Evolutionary conservation across 2,329 filamentous ascomycete species (phyloP).

Genomic region (Claviceps sp.): DNA sequence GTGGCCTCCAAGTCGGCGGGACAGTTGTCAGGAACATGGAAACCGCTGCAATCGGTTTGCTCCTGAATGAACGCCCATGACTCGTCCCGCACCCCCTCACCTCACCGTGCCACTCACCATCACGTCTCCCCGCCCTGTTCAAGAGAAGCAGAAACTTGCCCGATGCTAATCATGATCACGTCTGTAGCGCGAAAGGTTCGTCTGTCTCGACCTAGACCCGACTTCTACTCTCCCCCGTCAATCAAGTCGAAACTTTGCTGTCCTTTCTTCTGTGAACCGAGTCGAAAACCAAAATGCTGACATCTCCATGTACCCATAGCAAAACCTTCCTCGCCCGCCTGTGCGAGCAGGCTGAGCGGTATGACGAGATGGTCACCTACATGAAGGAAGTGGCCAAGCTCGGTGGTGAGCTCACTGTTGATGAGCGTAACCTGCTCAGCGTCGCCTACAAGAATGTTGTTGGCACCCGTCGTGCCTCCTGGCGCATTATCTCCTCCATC

Average conservation of each 20-base stretch:
- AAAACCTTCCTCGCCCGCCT: slow-evolving; percentile 99
- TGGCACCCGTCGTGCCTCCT: slow-evolving; percentile 93
- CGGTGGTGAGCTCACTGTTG: slow-evolving; percentile 70
- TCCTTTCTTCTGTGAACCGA: too few relatives aligned
- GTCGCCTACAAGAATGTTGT: slow-evolving; percentile 99
- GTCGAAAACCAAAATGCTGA: slow-evolving; percentile 5
- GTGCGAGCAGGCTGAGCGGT: slow-evolving; percentile 99
- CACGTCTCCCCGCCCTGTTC: neutral
- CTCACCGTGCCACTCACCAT: slow-evolving; percentile 3
- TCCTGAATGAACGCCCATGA: neutral
- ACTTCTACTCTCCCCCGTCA: slow-evolving; percentile 7
- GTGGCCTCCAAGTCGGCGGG: neutral
- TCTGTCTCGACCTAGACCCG: slow-evolving; percentile 10
- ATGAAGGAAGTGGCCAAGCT: slow-evolving; percentile 99
- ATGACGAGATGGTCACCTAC: slow-evolving; percentile 99
- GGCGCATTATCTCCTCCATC: slow-evolving; percentile 99
- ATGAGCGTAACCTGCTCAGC: slow-evolving; percentile 96
- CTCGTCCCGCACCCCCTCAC: slow-evolving; percentile 1
- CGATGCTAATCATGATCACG: slow-evolving; percentile 23
- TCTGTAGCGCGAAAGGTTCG: slow-evolving; percentile 56
- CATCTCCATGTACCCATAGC: slow-evolving; percentile 36
- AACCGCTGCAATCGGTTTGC: neutral
- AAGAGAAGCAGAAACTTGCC: neutral
- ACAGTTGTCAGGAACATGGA: neutral
- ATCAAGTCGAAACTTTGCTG: too few relatives aligned